A percentile compares a stretch with the other conserved stretches of the same genome.
phyloP scores from a whole-genome alignment of 192 early-diverging fungal species.

The Physocladia obscura region DNA sequence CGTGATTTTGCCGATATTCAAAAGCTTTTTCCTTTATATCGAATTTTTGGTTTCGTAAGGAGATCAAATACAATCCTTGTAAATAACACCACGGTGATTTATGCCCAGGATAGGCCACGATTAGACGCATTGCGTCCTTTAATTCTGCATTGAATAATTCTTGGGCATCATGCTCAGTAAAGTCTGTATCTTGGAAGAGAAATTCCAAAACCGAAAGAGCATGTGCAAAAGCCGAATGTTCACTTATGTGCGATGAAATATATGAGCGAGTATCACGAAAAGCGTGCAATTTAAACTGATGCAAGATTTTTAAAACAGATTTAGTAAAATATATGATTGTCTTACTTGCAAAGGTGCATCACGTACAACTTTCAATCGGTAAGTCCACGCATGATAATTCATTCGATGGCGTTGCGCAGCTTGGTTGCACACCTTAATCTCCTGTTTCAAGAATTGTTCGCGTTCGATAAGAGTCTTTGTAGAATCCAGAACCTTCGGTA shows the following conservation, averaged over 20 bases:
- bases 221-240: constrained; percentile 21
- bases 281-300: constrained; percentile 10
- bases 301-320: neutral
- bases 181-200: neutral
- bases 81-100: constrained; percentile 30
- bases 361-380: constrained; percentile 22
- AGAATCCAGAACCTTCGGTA: neutral
- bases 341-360: constrained; percentile 1
- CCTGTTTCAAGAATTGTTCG: neutral
- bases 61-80: constrained; percentile 19
- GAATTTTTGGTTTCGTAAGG: neutral
- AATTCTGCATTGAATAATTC: neutral
- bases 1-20: neutral
- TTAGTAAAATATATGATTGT: too few species aligned
- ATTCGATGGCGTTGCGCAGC: constrained; percentile 22
- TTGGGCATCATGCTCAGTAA: neutral
- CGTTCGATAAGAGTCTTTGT: neutral
- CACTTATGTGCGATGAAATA: constrained; percentile 16
- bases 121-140: neutral
- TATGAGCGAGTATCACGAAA: neutral
- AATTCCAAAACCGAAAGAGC: constrained; percentile 14
- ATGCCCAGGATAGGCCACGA: constrained; percentile 24
- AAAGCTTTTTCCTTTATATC: too few species aligned
- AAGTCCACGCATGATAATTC: constrained; percentile 29
- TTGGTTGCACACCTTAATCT: constrained; percentile 10